Percentiles rank a stretch among this genome's conserved stretches.
Evolutionary conservation across 306 rosid species (phyloP).

Genomic region (Ormosia semicastrata): DNA sequence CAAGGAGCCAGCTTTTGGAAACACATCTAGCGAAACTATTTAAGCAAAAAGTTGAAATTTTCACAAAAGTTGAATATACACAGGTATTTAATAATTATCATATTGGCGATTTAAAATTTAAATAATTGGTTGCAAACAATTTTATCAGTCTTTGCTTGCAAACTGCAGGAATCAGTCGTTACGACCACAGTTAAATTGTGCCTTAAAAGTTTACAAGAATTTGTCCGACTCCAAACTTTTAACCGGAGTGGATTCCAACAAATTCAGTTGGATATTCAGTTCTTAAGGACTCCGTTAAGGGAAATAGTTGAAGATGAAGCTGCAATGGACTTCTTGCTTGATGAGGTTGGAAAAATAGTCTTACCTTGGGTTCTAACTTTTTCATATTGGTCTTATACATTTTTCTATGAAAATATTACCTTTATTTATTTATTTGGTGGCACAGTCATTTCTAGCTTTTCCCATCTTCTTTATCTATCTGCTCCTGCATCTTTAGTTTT

Average conservation of each 20-base stretch:
- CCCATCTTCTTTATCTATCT: background rate
- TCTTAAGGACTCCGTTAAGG: conserved; percentile 65
- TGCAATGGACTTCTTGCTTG: conserved; percentile 79
- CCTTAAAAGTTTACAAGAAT: conserved; percentile 91
- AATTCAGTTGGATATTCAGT: conserved; percentile 89
- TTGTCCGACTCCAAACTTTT: conserved; percentile 76
- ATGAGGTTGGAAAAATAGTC: conserved; percentile 58
- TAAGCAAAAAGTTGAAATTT: conserved; percentile 91
- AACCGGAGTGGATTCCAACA: conserved; percentile 93
- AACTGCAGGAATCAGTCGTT: conserved; percentile 81
- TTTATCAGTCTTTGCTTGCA: conserved; percentile 27
- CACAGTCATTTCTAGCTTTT: background rate
- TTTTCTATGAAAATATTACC: background rate
- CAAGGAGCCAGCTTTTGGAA: conserved; percentile 87
- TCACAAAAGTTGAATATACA: conserved; percentile 84
- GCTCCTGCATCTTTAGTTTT: background rate
- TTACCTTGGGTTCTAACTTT: background rate
- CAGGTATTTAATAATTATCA: conserved; percentile 52
- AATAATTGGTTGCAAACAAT: background rate
- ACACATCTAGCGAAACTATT: conserved; percentile 91
- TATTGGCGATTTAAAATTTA: conserved; percentile 2
- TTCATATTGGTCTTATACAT: background rate
- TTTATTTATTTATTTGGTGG: background rate
- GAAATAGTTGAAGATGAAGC: conserved; percentile 85
- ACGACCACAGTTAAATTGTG: conserved; percentile 68